These are phyloP conservation scores for Xylariaceae sp. DNA, from an alignment of 2,329 filamentous ascomycete genomes.

Conservation along the genomic window DNA sequence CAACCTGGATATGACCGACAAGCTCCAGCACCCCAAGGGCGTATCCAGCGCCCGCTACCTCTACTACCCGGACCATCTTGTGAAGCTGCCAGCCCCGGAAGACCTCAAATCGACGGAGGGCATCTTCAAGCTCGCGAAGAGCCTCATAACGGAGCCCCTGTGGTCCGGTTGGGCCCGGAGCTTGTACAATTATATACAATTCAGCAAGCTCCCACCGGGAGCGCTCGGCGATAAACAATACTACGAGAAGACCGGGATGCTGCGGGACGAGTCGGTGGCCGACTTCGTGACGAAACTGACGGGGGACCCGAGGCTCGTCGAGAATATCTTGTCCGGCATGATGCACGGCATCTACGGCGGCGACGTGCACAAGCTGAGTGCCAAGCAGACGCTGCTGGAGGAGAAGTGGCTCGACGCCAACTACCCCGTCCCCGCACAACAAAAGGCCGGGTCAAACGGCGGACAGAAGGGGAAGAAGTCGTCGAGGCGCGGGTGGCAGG, in stretches of 20 bases:
- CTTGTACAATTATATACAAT: too few species aligned
- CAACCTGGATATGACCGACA: slow-evolving; percentile 48
- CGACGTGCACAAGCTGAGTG: slow-evolving; percentile 75
- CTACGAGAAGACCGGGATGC: too few species aligned
- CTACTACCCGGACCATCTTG: slow-evolving; percentile 82
- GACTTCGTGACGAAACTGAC: slow-evolving; percentile 56
- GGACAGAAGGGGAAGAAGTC: slow-evolving; percentile 14
- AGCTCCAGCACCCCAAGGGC: slow-evolving; percentile 47
- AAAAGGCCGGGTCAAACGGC: not conserved
- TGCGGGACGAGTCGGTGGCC: slow-evolving; percentile 74
- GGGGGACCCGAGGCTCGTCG: slow-evolving; percentile 47
- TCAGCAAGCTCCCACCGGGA: too few species aligned
- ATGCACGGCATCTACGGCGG: slow-evolving; percentile 91
- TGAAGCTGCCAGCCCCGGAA: slow-evolving; percentile 36
- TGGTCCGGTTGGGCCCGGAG: slow-evolving; percentile 20
- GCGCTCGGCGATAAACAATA: too few species aligned
- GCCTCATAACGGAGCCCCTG: slow-evolving; percentile 23
- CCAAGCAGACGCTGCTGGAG: slow-evolving; percentile 54
- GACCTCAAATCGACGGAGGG: slow-evolving; percentile 11
- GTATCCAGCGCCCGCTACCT: slow-evolving; percentile 62
- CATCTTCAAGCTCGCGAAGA: slow-evolving; percentile 7
- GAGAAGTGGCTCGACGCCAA: slow-evolving; percentile 41
- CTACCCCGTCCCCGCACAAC: not conserved
- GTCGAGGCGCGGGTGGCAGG: too few species aligned
- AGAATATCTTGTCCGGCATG: slow-evolving; percentile 71